Base-by-base conservation (phyloP, 495 filamentous ascomycete genomes). In the Jackrogersella minutella region DNA sequence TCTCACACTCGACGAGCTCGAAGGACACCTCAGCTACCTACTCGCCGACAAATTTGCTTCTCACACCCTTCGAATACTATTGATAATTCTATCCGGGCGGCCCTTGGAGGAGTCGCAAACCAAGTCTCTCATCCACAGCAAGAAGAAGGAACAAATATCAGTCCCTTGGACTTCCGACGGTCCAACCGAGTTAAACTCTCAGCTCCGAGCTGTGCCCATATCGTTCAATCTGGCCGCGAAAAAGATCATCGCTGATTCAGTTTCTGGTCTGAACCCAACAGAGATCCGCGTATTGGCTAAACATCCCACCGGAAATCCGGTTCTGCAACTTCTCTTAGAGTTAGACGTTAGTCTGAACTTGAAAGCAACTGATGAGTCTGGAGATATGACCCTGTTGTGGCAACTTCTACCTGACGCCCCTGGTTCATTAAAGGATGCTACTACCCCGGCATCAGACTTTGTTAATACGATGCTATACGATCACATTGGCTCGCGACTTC, bases 1-100 rank as follows among this genome's bases (percentile, higher is more conserved):
- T 50, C 79, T 84, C 61, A 90, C 91, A 13, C 79, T 97, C 19
- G 86, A 91, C 57, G 95, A 98, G 76, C 74, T 99, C 59, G 87
- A 96, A 73, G 88, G 87, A 11, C 88, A 93, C 54, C 82, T 97
- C 62, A 88, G 89, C n/a, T 93, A 86, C 67, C 79, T 98, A 5
- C 82, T 98, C 73, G 92, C 91, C 0, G 91, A 98, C 68, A 81
- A 85, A 44, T 98, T 94, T 73, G 95, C 93, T 8, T 99, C 95
- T 8, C 95, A 99, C 75, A 90, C 90, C 0, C 83, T 99, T 19
- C 85, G 95, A 55, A 90, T 96, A 0, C 80, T 99, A 2, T 81
- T 99, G 2, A 75, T 97, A 0, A 87, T 98, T 1, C 84, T 99
- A 22, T 91, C 94, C 0, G 95, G 96, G 8, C 84, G 90, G 64